phyloP scores from a whole-genome alignment of 2,329 filamentous ascomycete genomes.

The Calonectria multiphialidica region DNA sequence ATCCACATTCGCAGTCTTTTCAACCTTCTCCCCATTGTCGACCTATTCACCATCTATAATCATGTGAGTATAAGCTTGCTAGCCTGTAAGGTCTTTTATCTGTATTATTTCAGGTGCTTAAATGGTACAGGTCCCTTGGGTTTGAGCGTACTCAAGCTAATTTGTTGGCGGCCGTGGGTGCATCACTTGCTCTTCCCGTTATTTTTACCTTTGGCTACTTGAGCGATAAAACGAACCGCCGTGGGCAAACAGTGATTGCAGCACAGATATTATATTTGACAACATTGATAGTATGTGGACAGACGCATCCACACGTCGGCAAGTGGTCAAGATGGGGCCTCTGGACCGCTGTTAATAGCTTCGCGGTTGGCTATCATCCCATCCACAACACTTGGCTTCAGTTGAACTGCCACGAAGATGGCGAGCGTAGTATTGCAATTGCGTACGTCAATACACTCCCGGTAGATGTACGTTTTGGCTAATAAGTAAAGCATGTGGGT shows the following conservation, averaged over 20 bases:
- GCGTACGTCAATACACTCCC: conserved; percentile 49
- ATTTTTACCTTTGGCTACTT: conserved; percentile 61
- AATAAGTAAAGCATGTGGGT: conserved; percentile 53
- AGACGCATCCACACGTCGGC: conserved; percentile 49
- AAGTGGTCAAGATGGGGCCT: conserved; percentile 63
- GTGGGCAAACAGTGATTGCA: conserved; percentile 18
- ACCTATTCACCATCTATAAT: conserved; percentile 30
- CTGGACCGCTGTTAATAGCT: conserved; percentile 63
- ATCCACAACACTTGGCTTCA: conserved; percentile 66
- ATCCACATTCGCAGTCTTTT: conserved; percentile 28
- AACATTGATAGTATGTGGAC: conserved; percentile 7
- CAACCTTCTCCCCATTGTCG: conserved; percentile 28
- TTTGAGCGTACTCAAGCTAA: conserved; percentile 60
- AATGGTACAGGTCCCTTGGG: conserved; percentile 51
- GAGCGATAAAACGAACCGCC: conserved; percentile 56
- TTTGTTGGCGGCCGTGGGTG: conserved; percentile 56
- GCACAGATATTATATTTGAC: conserved; percentile 19
- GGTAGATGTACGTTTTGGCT: not conserved
- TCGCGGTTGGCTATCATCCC: conserved; percentile 66
- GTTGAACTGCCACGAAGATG: conserved; percentile 59
- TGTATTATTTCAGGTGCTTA: not conserved
- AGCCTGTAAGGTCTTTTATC: too few relatives aligned
- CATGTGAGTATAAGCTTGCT: conserved; percentile 28
- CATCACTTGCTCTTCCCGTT: conserved; percentile 57
- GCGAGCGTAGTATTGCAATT: conserved; percentile 52